A percentile compares a stretch with the other conserved stretches of the same genome.
Conservation (phyloP, 1,139 yeast species). For the Yarrowia galli region DNA sequence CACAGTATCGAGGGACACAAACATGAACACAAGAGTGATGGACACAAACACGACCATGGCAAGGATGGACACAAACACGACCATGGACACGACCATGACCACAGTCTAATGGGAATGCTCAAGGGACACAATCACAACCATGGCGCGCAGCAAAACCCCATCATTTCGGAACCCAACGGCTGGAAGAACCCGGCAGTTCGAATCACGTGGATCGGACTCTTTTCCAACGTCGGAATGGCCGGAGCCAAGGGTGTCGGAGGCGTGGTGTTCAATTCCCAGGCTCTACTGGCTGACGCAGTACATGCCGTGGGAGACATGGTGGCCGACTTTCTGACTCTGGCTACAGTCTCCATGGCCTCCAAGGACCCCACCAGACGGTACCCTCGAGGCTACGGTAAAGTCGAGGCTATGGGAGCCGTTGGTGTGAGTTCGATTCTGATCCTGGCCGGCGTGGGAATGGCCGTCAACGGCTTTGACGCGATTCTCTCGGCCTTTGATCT, state of each 20-base stretch:
- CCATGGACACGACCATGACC: conserved; percentile 28
- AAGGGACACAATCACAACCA: conserved; percentile 42
- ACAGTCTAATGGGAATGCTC: conserved; percentile 14
- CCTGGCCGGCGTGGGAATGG: conserved; percentile 89
- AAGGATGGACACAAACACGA: background rate
- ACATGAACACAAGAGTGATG: background rate
- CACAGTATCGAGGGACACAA: background rate
- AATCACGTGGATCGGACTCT: conserved; percentile 89
- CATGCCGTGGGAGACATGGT: conserved; percentile 90
- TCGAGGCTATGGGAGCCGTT: conserved; percentile 90
- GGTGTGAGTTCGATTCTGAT: conserved; percentile 83
- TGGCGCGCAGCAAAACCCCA: conserved; percentile 46
- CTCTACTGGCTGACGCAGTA: conserved; percentile 90
- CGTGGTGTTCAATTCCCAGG: conserved; percentile 89
- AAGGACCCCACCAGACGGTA: conserved; percentile 68
- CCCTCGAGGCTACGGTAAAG: conserved; percentile 91
- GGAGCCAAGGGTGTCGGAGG: conserved; percentile 89
- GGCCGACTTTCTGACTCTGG: conserved; percentile 85
- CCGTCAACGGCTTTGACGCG: conserved; percentile 81
- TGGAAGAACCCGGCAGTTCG: conserved; percentile 83
- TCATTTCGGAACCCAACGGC: conserved; percentile 48
- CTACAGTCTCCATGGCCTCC: conserved; percentile 82
- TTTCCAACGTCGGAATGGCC: conserved; percentile 86
- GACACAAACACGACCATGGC: background rate
- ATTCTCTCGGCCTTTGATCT: conserved; percentile 50